Percentiles rank a stretch among this genome's conserved stretches.
phyloP scores from a whole-genome alignment of 139 green algal species.

The Haematococcus lacustris region DNA sequence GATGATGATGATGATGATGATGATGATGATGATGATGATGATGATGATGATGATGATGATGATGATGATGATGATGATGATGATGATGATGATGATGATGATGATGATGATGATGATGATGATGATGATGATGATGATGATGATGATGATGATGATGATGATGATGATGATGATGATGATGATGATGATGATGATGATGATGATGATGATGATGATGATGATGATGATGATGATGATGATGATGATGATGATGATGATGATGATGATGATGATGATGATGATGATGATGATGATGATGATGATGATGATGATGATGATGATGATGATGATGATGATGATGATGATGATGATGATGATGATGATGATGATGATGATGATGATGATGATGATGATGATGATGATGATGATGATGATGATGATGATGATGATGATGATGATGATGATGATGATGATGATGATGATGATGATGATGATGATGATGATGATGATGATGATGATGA shows the following conservation, averaged over 20 bases:
- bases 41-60: not conserved
- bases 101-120: not conserved
- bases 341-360: not conserved
- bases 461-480: not conserved
- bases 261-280: conserved; percentile 5
- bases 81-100: not conserved
- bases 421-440: not conserved
- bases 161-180: not conserved
- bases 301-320: not conserved
- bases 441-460: not conserved
- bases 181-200: not conserved
- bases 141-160: not conserved
- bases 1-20: not conserved
- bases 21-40: not conserved
- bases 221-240: not conserved
- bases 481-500: not conserved
- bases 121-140: conserved; percentile 5
- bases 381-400: not conserved
- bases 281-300: not conserved
- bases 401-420: not conserved
- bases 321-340: not conserved
- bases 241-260: conserved; percentile 2
- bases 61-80: conserved; percentile 5
- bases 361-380: not conserved
- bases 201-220: not conserved